Evolutionary conservation across 805 yeast species (phyloP).

Genomic region (Suhomyces tanzawaensis): DNA sequence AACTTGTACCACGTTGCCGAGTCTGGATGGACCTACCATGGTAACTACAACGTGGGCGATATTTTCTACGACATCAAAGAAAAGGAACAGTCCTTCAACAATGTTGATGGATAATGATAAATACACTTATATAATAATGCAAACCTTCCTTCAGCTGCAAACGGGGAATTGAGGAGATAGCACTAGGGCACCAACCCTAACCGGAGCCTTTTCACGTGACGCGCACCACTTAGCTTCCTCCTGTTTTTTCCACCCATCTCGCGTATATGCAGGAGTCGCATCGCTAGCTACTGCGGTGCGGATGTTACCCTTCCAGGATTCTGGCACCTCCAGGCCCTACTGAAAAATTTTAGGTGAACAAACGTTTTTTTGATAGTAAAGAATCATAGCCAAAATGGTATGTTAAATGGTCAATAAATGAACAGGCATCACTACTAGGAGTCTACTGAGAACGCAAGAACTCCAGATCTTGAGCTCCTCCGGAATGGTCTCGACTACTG

Average conservation of each 20-base stretch:
- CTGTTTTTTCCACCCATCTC: too few species aligned
- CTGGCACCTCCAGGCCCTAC: conserved; percentile 1
- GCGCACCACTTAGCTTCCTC: too few species aligned
- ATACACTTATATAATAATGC: background rate
- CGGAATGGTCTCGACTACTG: too few species aligned
- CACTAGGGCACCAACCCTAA: conserved; percentile 10
- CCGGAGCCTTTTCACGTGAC: conserved; percentile 2
- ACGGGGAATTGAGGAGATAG: background rate
- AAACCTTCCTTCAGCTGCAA: background rate
- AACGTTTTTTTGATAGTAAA: conserved; percentile 6
- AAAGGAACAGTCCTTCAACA: conserved; percentile 84
- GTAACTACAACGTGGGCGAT: conserved; percentile 89
- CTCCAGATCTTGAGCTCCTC: too few species aligned
- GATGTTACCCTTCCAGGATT: background rate
- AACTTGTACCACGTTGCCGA: conserved; percentile 92
- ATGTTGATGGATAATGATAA: conserved; percentile 50
- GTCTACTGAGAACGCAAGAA: too few species aligned
- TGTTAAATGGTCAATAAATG: conserved; percentile 8
- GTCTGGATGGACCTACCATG: conserved; percentile 93
- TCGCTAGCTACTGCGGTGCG: background rate
- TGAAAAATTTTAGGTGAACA: conserved; percentile 15
- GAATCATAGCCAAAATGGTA: conserved; percentile 21
- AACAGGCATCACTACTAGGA: too few species aligned
- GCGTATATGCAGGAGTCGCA: background rate
- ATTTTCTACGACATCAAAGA: conserved; percentile 90